Evolutionary conservation across 169 alveolate species (phyloP).

Genomic region (Cryptosporidium canis): DNA sequence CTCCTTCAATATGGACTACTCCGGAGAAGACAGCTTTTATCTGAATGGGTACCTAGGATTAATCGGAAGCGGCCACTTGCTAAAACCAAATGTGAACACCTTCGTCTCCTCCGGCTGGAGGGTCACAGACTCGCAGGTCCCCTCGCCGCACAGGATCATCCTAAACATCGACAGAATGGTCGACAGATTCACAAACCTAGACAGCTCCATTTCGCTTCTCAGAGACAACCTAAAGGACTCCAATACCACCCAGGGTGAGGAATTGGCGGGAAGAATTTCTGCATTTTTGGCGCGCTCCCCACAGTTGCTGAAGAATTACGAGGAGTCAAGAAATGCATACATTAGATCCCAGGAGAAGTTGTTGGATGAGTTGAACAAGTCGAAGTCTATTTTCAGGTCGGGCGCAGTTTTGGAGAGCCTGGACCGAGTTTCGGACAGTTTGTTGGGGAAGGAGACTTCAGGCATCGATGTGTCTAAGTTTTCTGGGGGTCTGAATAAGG

Average conservation of each 20-base stretch:
- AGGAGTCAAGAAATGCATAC: constrained; percentile 4
- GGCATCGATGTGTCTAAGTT: not conserved
- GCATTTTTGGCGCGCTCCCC: not conserved
- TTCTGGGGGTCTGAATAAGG: not conserved
- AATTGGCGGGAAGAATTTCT: not conserved
- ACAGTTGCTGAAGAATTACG: constrained; percentile 2
- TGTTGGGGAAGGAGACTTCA: not conserved
- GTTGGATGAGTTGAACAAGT: constrained; percentile 12
- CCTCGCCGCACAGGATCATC: constrained; percentile 19
- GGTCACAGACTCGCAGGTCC: constrained; percentile 8
- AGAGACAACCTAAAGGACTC: not conserved
- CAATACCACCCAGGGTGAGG: not conserved
- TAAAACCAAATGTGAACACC: not conserved
- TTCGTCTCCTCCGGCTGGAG: not conserved
- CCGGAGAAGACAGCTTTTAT: not conserved
- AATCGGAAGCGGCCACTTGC: not conserved
- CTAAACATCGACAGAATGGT: not conserved
- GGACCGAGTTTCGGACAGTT: not conserved
- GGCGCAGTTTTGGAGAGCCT: not conserved
- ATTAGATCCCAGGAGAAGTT: not conserved
- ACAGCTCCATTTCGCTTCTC: not conserved
- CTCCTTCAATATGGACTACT: constrained; percentile 10
- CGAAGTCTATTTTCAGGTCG: not conserved
- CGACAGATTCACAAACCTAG: not conserved
- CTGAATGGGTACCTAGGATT: constrained; percentile 1